Conservation (phyloP, 768 basidiomycete species). For the Clathrus columnatus region DNA sequence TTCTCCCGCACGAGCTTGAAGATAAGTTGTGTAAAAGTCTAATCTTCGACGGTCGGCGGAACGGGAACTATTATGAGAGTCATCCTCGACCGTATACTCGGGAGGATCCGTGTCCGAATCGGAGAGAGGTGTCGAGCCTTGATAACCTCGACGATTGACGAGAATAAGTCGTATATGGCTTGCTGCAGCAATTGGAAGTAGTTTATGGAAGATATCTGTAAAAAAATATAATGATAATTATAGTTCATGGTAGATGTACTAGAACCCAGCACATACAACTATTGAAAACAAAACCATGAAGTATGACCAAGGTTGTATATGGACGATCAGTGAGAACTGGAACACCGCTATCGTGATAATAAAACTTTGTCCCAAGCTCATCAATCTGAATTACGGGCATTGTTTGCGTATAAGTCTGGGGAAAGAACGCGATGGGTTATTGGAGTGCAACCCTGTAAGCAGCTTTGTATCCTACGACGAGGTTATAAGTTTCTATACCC, state of each 20-base stretch:
- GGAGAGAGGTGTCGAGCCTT: conserved; percentile 28
- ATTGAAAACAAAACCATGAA: conserved; percentile 3
- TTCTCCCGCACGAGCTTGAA: conserved; percentile 27
- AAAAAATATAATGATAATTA: not conserved
- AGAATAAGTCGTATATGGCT: conserved; percentile 28
- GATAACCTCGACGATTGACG: conserved; percentile 29
- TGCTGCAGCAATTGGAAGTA: conserved; percentile 20
- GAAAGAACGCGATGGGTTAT: too few relatives aligned
- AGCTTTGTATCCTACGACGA: too few relatives aligned
- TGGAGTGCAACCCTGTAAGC: too few relatives aligned
- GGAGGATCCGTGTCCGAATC: conserved; percentile 18
- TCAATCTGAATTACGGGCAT: conserved; percentile 4
- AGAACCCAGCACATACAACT: not conserved
- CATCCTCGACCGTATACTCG: conserved; percentile 7
- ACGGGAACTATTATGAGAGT: not conserved
- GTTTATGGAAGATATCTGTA: conserved; percentile 21
- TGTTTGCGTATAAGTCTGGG: too few relatives aligned
- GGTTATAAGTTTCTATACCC: too few relatives aligned
- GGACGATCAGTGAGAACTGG: not conserved
- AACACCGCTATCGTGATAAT: conserved; percentile 8
- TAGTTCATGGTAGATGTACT: not conserved
- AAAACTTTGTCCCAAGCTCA: not conserved
- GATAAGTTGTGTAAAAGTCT: conserved; percentile 11
- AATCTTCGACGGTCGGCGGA: not conserved
- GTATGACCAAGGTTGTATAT: conserved; percentile 3